phyloP scores from a whole-genome alignment of 2,329 filamentous ascomycete species.

The Aspergillus sp. region DNA sequence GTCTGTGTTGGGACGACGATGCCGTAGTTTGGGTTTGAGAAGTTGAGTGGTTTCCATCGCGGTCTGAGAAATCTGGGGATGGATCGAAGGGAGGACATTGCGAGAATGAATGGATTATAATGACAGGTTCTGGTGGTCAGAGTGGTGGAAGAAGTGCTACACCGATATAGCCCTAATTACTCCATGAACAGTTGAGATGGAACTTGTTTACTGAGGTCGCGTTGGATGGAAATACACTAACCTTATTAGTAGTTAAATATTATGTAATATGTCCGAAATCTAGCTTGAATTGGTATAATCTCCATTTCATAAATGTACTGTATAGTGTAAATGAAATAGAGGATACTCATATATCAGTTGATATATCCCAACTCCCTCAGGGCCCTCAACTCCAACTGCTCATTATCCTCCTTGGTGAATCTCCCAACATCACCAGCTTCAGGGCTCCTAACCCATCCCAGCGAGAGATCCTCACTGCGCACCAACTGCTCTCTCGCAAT shows the following conservation, averaged over 20 bases:
- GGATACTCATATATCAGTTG: not conserved
- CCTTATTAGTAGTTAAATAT: too few species aligned
- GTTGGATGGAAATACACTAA: too few species aligned
- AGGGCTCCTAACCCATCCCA: not conserved
- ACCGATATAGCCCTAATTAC: too few species aligned
- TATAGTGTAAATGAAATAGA: too few species aligned
- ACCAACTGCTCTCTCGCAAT: not conserved
- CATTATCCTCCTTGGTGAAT: not conserved
- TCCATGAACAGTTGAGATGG: too few species aligned
- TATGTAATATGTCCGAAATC: too few species aligned
- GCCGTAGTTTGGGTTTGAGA: slow-evolving; percentile 29
- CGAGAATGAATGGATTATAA: not conserved
- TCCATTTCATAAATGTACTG: too few species aligned
- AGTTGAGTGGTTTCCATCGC: slow-evolving; percentile 33
- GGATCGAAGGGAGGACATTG: slow-evolving; percentile 21
- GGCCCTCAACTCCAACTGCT: not conserved
- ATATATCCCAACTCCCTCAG: not conserved
- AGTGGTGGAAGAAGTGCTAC: too few species aligned
- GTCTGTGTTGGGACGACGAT: slow-evolving; percentile 23
- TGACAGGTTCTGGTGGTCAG: not conserved
- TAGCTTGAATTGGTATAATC: too few species aligned
- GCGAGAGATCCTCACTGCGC: not conserved
- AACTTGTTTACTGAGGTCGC: too few species aligned
- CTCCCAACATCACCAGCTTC: not conserved
- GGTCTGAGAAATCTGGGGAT: slow-evolving; percentile 23